Base-by-base conservation (phyloP, 768 basidiomycete genomes). In the Boletus sensibilis region DNA sequence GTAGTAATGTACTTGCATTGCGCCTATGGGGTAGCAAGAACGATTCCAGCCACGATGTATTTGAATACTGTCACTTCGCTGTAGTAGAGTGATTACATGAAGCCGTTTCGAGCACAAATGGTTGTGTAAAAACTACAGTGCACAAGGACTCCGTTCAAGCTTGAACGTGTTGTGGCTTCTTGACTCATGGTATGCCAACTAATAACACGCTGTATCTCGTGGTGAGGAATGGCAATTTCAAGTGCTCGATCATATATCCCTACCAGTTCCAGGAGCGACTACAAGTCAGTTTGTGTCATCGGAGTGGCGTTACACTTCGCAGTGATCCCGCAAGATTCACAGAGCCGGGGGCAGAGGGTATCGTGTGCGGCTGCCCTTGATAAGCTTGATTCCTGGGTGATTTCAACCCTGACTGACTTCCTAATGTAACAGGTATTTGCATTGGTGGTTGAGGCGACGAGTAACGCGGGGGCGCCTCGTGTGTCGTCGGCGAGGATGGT, bases 401-500 rank as follows among this genome's bases (percentile, higher is more conserved):
- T 34, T 57, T 64, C 47, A 55, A 20, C 12, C 68, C 68, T 9
- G 38, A 16, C 21, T 63, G 68, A 20, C 43, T 56, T 34, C 55
- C 64, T 38, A 64, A 53, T 29, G 64, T 68, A 41, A 55, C 44
- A 45, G 60, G 51, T 35, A 60, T 50, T 29, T 59, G 63, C 37
- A 54, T 48, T 12, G 58, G 43, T 5, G 37, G 52, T 16, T 57
- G 65, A 18, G 63, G 61, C 16, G 69, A 68, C 3, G 67, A 59
- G 38, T 68, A 68, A 42, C 57, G 52, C 29, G 52, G 41, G 7
- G 45, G 34, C 16, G 64, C 64, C 35, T 72, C 59, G 7, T 44
- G 58, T n/a, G 35, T 56, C 33, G 57, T 58, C 9, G 74, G 72
- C 1, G 77, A 76, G 38, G 81, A 82, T 40, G 78, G 74, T 9